Conservation (phyloP, 163 green algal species). For the Picocystis sp. region DNA sequence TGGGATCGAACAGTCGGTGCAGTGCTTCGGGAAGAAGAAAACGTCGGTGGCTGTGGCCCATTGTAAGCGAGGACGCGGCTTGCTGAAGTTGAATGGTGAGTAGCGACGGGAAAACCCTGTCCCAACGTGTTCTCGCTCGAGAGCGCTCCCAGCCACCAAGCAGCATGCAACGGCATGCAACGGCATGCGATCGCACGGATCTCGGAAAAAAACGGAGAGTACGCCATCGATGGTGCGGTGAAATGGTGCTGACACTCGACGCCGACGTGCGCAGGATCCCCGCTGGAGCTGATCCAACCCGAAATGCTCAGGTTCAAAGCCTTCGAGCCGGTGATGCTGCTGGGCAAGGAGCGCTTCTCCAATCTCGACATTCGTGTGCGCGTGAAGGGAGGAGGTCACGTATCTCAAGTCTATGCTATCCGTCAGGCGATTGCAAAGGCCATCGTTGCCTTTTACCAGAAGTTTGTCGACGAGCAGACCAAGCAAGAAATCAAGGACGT, state of each 20-base stretch:
- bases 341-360: conserved; percentile 76
- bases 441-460: conserved; percentile 97
- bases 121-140: too few relatives aligned
- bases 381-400: conserved; percentile 86
- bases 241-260: neutral
- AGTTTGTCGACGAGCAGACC: conserved; percentile 95
- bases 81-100: conserved; percentile 93
- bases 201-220: too few relatives aligned
- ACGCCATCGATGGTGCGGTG: too few relatives aligned
- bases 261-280: conserved; percentile 41
- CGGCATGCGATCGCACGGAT: too few relatives aligned
- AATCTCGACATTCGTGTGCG: conserved; percentile 93
- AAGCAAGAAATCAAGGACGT: conserved; percentile 94
- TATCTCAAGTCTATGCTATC: conserved; percentile 57
- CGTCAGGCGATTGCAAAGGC: conserved; percentile 95
- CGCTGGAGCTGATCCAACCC: conserved; percentile 86
- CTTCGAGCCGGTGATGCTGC: conserved; percentile 88
- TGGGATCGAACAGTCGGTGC: conserved; percentile 16
- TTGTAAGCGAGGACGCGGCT: conserved; percentile 77
- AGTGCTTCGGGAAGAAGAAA: conserved; percentile 66
- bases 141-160: too few relatives aligned
- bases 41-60: conserved; percentile 89
- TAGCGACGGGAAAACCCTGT: neutral
- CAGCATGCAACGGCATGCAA: too few relatives aligned
- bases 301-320: conserved; percentile 89